These are phyloP conservation scores for Taphrina wiesneri DNA, from an alignment of 1,139 yeast species.

Conservation along the genomic window DNA sequence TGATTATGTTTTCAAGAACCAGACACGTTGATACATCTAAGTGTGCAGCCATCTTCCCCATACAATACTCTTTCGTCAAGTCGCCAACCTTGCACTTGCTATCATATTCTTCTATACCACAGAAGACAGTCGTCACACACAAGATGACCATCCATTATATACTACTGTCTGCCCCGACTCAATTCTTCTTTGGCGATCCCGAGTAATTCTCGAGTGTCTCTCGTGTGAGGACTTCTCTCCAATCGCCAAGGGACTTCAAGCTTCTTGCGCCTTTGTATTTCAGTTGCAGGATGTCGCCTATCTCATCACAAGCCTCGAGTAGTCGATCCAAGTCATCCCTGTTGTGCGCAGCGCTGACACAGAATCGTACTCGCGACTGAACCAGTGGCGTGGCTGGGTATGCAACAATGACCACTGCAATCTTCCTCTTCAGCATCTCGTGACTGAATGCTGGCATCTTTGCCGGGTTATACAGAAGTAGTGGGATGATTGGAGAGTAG, in stretches of 20 bases:
- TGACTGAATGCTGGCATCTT: conserved; percentile 93
- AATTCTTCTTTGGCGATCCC: conserved; percentile 1
- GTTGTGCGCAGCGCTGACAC: conserved; percentile 88
- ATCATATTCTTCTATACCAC: neutral
- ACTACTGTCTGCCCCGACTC: neutral
- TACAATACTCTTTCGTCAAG: neutral
- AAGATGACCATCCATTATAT: neutral
- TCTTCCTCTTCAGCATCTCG: conserved; percentile 70
- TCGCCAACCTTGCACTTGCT: neutral
- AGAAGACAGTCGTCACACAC: neutral
- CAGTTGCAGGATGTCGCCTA: conserved; percentile 75
- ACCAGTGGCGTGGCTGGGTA: conserved; percentile 96
- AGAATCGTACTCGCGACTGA: conserved; percentile 85
- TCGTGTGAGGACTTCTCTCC: conserved; percentile 15
- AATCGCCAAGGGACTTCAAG: conserved; percentile 15
- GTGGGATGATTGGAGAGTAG: conserved; percentile 93
- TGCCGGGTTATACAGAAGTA: conserved; percentile 82
- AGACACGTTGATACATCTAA: neutral
- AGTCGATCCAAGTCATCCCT: conserved; percentile 89
- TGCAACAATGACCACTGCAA: conserved; percentile 95
- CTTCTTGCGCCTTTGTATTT: conserved; percentile 49
- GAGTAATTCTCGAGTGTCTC: conserved; percentile 12
- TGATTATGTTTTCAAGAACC: neutral
- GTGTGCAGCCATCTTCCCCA: neutral
- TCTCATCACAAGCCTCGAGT: conserved; percentile 67